Evolutionary conservation across 164 flowering plant genomes (phyloP).

Genomic region (Akebia trifoliata): DNA sequence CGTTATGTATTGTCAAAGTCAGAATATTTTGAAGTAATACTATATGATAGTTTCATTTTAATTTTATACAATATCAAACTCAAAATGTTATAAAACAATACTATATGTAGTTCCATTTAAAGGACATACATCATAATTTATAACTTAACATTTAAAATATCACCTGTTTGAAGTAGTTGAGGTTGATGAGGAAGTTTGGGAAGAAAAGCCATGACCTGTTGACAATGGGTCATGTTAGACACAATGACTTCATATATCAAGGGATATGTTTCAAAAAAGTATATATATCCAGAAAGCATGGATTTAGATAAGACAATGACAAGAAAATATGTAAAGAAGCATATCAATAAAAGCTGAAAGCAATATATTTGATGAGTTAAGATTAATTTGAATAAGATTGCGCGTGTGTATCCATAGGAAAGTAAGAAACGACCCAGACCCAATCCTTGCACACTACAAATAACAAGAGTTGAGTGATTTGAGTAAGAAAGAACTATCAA

Average conservation of each 20-base stretch:
- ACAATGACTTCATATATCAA: too few species aligned
- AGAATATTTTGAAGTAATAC: constrained; percentile 5
- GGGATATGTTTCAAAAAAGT: too few species aligned
- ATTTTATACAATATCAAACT: not conserved
- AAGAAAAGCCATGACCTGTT: constrained; percentile 78
- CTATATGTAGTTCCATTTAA: not conserved
- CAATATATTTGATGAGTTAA: too few species aligned
- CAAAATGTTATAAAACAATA: constrained; percentile 6
- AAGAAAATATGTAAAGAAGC: too few species aligned
- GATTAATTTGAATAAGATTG: too few species aligned
- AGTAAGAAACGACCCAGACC: too few species aligned
- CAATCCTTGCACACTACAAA: not conserved
- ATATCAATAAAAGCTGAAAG: too few species aligned
- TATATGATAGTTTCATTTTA: constrained; percentile 1
- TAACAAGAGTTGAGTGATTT: not conserved
- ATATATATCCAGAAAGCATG: too few species aligned
- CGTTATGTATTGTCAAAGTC: not conserved
- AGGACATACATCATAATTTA: not conserved
- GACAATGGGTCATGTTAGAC: too few species aligned
- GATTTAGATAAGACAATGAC: too few species aligned
- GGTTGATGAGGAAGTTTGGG: constrained; percentile 81
- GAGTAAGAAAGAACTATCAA: not conserved
- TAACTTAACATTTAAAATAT: not conserved
- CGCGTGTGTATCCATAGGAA: too few species aligned
- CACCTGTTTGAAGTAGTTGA: constrained; percentile 91